phyloP scores from a whole-genome alignment of 164 flowering plant genomes.

The Kingdonia uniflora region DNA sequence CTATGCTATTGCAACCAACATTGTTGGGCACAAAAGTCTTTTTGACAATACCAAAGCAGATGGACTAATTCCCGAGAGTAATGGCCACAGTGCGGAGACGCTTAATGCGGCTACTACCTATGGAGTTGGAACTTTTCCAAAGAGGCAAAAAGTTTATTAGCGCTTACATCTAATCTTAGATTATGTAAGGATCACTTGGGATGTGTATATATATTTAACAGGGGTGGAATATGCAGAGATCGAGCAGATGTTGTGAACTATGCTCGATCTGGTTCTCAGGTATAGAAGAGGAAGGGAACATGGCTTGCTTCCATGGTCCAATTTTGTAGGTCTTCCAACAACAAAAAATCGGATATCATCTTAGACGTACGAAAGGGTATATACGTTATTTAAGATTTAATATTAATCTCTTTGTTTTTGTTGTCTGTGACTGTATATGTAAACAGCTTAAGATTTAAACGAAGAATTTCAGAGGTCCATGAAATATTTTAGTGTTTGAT shows the following conservation, averaged over 20 bases:
- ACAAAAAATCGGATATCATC: neutral
- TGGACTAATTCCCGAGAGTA: constrained; percentile 16
- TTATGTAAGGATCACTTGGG: neutral
- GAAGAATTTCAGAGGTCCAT: too few relatives aligned
- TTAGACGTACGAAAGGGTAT: too few relatives aligned
- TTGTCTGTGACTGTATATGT: too few relatives aligned
- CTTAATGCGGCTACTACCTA: constrained; percentile 13
- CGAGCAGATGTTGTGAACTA: constrained; percentile 53
- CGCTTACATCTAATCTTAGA: neutral
- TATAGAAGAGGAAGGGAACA: neutral
- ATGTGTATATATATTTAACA: constrained; percentile 2
- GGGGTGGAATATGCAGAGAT: constrained; percentile 12
- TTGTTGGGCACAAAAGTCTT: constrained; percentile 17
- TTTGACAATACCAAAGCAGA: constrained; percentile 11
- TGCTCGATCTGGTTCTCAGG: constrained; percentile 23
- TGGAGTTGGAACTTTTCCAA: constrained; percentile 17
- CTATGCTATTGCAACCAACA: constrained; percentile 61
- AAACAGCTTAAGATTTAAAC: too few relatives aligned
- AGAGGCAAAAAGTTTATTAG: constrained; percentile 22
- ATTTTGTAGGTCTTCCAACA: constrained; percentile 8
- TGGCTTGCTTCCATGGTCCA: constrained; percentile 4
- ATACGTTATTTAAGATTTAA: too few relatives aligned
- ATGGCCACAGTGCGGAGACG: constrained; percentile 29
- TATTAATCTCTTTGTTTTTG: too few relatives aligned
- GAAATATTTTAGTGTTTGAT: too few relatives aligned